These are phyloP conservation scores for Candida easanensis DNA, from an alignment of 805 yeast species.

Conservation along the genomic window DNA sequence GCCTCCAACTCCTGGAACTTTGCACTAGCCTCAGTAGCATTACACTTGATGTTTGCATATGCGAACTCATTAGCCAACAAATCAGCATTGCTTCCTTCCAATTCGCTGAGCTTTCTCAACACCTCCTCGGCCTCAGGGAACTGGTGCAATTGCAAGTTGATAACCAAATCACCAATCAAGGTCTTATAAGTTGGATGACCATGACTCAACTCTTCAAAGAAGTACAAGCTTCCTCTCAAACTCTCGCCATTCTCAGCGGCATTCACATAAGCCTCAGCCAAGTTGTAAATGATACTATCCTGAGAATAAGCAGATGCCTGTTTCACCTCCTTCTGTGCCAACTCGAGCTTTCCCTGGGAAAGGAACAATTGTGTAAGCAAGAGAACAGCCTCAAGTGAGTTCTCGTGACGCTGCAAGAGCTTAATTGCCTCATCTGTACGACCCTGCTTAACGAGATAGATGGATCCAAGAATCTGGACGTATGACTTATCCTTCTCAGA, in stretches of 20 bases:
- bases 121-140: conserved; percentile 79
- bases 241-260: conserved; percentile 40
- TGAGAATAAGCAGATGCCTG: conserved; percentile 49
- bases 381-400: conserved; percentile 39
- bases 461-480: conserved; percentile 38
- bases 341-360: conserved; percentile 39
- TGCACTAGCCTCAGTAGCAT: conserved; percentile 30
- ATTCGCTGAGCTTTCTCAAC: conserved; percentile 35
- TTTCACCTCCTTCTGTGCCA: conserved; percentile 45
- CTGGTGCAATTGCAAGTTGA: conserved; percentile 77
- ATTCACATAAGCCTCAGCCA: conserved; percentile 73
- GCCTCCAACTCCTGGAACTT: conserved; percentile 45
- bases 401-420: conserved; percentile 36
- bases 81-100: conserved; percentile 39
- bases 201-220: conserved; percentile 79
- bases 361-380: conserved; percentile 40
- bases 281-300: conserved; percentile 74
- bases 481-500: conserved; percentile 26
- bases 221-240: conserved; percentile 49
- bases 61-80: conserved; percentile 65
- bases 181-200: conserved; percentile 46
- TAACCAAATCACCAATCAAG: conserved; percentile 62
- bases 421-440: conserved; percentile 42
- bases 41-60: conserved; percentile 54
- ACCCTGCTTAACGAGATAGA: conserved; percentile 39